Percentiles rank a stretch among this genome's conserved stretches.
Conservation (phyloP, 116 monocot genomes). For the Thalassia testudinum region DNA sequence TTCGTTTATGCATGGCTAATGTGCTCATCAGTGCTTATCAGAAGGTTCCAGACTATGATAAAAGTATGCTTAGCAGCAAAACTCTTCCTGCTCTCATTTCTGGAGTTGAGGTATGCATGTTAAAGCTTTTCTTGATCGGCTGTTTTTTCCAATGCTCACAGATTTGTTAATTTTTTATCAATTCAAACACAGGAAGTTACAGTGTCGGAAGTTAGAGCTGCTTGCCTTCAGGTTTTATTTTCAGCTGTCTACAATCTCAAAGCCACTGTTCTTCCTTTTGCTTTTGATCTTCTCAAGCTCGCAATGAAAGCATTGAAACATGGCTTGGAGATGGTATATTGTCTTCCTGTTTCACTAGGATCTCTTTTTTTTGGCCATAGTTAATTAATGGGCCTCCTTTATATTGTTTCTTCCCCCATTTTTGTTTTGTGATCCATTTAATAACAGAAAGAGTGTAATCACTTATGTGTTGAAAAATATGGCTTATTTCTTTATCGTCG, state of each 20-base stretch:
- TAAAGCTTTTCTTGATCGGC: background rate
- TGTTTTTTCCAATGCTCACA: too few species aligned
- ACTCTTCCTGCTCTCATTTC: conserved; percentile 3
- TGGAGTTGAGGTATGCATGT: background rate
- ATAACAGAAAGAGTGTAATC: too few species aligned
- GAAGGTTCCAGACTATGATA: conserved; percentile 3
- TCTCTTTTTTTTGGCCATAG: too few species aligned
- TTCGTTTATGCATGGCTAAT: conserved; percentile 12
- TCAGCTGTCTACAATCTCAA: conserved; percentile 13
- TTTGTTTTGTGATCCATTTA: background rate
- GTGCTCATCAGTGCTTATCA: conserved; percentile 12
- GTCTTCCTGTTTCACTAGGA: too few species aligned
- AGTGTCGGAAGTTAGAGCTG: conserved; percentile 9
- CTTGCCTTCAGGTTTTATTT: conserved; percentile 15
- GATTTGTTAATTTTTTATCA: background rate
- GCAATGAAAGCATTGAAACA: conserved; percentile 5
- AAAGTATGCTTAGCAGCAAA: background rate
- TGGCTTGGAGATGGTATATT: conserved; percentile 15
- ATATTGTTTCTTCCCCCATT: background rate
- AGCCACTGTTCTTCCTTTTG: conserved; percentile 4
- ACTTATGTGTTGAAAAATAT: too few species aligned
- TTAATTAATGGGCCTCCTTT: background rate
- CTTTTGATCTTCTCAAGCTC: conserved; percentile 7
- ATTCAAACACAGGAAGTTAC: conserved; percentile 2
- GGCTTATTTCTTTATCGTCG: too few species aligned